These are phyloP conservation scores for Terana coerulea DNA, from an alignment of 768 basidiomycete species.

Conservation along the genomic window DNA sequence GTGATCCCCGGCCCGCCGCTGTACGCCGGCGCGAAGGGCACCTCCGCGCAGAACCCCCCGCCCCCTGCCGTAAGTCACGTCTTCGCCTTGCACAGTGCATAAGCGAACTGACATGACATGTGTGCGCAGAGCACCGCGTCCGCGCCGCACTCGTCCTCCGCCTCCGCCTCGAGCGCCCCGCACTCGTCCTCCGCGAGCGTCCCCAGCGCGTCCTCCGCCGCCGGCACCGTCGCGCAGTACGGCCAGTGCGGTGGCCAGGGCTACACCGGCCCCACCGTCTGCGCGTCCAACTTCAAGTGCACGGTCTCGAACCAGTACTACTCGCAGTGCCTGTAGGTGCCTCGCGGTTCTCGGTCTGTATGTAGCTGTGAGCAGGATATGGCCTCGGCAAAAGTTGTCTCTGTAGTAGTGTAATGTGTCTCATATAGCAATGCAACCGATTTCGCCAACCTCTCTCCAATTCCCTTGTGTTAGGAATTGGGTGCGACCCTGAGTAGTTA, in stretches of 20 bases:
- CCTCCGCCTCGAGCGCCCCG: background rate
- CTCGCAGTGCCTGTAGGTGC: conserved; percentile 14
- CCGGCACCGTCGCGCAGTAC: conserved; percentile 12
- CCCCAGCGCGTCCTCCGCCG: background rate
- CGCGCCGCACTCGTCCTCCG: background rate
- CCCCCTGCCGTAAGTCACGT: conserved; percentile 2
- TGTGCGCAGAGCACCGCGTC: background rate
- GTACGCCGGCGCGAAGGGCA: conserved; percentile 19
- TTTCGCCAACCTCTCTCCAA: too few species aligned
- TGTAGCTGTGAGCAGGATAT: too few species aligned
- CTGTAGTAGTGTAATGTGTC: too few species aligned
- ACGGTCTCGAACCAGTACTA: conserved; percentile 14
- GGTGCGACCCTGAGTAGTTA: too few species aligned
- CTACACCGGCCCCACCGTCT: conserved; percentile 10
- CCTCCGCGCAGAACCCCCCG: conserved; percentile 13
- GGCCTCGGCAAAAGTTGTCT: too few species aligned
- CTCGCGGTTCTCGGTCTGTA: too few species aligned
- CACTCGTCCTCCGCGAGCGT: background rate
- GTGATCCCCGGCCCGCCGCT: conserved; percentile 36
- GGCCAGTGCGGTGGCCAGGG: conserved; percentile 16
- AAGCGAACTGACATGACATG: background rate
- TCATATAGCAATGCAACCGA: too few species aligned
- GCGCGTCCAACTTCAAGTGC: conserved; percentile 11
- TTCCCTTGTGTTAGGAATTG: too few species aligned
- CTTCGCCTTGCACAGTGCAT: background rate